A percentile compares a stretch with the other conserved stretches of the same genome.
These are phyloP conservation scores for Vitis rupestris DNA, from an alignment of 164 flowering plant genomes.

Conservation along the genomic window DNA sequence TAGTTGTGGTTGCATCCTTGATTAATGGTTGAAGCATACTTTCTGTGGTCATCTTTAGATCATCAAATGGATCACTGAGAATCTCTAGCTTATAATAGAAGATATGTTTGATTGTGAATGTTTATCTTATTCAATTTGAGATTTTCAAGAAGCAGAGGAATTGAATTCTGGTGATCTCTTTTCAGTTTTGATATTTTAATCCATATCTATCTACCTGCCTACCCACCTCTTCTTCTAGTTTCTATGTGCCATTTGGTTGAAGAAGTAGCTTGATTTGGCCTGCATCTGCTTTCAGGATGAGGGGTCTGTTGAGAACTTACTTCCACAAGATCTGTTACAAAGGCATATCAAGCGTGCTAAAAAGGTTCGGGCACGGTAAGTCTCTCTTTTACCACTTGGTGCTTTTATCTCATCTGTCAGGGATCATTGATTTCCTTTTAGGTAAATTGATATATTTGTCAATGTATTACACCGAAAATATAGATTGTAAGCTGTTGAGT, in stretches of 20 bases:
- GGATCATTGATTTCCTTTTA: background rate
- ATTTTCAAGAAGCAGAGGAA: background rate
- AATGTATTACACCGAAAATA: too few species aligned
- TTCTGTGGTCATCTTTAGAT: background rate
- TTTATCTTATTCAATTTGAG: background rate
- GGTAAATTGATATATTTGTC: background rate
- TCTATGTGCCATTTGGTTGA: background rate
- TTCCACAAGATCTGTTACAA: slow-evolving; percentile 59
- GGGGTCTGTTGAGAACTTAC: slow-evolving; percentile 48
- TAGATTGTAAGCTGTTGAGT: too few species aligned
- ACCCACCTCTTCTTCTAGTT: too few species aligned
- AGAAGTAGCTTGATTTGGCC: background rate
- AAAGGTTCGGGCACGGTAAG: slow-evolving; percentile 67
- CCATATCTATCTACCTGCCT: too few species aligned
- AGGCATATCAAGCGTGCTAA: slow-evolving; percentile 77
- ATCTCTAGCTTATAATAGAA: background rate
- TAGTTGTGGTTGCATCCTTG: background rate
- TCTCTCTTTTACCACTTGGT: background rate
- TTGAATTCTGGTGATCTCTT: background rate
- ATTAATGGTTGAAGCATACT: background rate
- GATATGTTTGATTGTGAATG: background rate
- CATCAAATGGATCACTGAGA: background rate
- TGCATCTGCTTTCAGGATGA: slow-evolving; percentile 37
- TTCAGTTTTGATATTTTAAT: too few species aligned
- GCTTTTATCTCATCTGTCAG: background rate